Evolutionary conservation across 805 yeast genomes (phyloP), one percentile per base, ranked within the genome.

Genomic region (Candida alai): DNA sequence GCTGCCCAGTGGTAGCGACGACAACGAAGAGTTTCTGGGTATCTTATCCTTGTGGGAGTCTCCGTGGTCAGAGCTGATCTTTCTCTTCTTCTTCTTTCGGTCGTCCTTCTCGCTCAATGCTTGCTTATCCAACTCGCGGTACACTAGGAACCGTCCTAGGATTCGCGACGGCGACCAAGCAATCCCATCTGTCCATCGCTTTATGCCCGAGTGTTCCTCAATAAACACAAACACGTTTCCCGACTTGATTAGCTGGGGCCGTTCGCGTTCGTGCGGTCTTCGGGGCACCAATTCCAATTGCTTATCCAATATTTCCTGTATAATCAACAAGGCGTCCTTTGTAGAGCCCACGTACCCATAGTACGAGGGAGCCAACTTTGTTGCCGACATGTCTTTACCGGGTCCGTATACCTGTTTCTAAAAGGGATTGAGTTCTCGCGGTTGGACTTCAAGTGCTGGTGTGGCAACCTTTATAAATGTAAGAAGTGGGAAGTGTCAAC

Each of bases 111-210:
- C 70, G 21, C 54, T 51, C 10, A 65, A 45, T 1, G 74, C 67
- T 42, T 55, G 56, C 21, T 58, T 55, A 42, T 66, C 70, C 30
- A 65, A 47, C 35, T 88, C 94, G 18, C 95, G 73, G 56, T 89
- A 89, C 8, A 89, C 80, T 21, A 89, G 63, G 48, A 89, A 89
- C 39, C 93, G 69, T 5, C 95, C 95, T 18, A 87, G 68, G 24
- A 89, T 87, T 31, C 97, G 68, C 2, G 94, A 82, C 0, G 97
- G 96, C 2, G 89, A 78, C 97, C 97, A 89, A 10, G 89, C 68
- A 10, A 85, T 75, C n/a, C 96, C 96, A 51, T 89, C 97, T 1
- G 97, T 89, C 97, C 97, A 89, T 39, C 97, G 69, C 53, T 84
- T 84, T 40, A 89, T 88, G 3, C 90, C 88, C 0, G 89, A 78